Base-by-base conservation (phyloP, 2,329 filamentous ascomycete genomes). In the Penicillium sp. region DNA sequence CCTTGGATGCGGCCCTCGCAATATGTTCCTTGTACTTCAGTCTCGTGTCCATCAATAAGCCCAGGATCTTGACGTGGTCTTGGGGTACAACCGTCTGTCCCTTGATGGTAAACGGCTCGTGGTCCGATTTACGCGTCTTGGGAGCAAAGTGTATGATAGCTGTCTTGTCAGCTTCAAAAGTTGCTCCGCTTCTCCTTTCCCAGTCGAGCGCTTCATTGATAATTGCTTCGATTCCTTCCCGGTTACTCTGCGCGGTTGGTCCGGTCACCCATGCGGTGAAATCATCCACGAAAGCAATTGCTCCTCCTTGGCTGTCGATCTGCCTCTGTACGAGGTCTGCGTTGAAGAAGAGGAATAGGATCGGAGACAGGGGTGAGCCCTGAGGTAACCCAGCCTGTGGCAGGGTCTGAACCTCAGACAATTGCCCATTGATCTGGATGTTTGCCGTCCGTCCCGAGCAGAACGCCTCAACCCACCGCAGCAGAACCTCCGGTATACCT, bases 81-180 rank as follows among this genome's bases (percentile, higher is more conserved):
- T 27, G 10, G 8, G 47, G 38, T 4, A 3, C 47, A 4, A 43
- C 47, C 0, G 27, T 36, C 5, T 49, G 18, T 3, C 47, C 46
- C 29, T 49, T 49, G 38, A 43, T 49, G 1, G 9, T 49, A 3
- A 49, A 42, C 0, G 38, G 29, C 1, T 2, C 4, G 0, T 36
- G 9, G 29, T 49, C 47, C 39, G 0, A 34, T 41, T 48, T 41
- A 2, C 1, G 2, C 0, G 1, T 3, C 46, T 48, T 46, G 18
- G 44, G 27, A 3, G n/a, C 14, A 18, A 44, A 44, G n/a, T 44
- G 14, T 46, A 46, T 46, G 5, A 46, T 46, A 6, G 46, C 46
- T 6, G 63, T 73, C 56, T 73, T 72, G 9, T 65, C 58, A 10
- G 59, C 61, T 51, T 70, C 58, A 53, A 72, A 72, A 1, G 54